Conservation (phyloP, 2,329 filamentous ascomycete genomes). For the Trichophyton equinum region DNA sequence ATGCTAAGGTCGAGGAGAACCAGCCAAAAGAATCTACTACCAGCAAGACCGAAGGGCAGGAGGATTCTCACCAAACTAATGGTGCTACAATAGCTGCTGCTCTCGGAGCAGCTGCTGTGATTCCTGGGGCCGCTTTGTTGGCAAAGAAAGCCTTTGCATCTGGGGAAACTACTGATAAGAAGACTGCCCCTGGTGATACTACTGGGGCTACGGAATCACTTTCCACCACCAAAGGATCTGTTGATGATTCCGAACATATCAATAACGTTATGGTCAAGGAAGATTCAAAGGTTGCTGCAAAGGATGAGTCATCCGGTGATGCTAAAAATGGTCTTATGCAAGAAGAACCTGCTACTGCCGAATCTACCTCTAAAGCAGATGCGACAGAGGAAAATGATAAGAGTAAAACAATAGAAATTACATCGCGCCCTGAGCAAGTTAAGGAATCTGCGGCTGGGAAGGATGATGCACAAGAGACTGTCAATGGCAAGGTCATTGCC, state of each 20-base stretch:
- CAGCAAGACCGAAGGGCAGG: background rate
- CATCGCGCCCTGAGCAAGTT: background rate
- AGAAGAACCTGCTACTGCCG: background rate
- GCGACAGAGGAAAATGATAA: background rate
- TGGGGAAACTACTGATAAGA: background rate
- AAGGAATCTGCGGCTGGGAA: background rate
- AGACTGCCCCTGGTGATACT: background rate
- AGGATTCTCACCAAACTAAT: background rate
- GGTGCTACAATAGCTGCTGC: background rate
- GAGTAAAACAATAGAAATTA: background rate
- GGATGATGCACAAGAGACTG: background rate
- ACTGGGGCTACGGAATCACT: background rate
- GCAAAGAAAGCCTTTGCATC: background rate
- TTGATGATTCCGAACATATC: background rate
- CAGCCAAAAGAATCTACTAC: background rate
- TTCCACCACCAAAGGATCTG: background rate
- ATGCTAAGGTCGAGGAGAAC: background rate
- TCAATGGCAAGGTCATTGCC: background rate
- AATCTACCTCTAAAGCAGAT: background rate
- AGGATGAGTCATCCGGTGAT: background rate
- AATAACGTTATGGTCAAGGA: background rate
- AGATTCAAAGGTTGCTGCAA: background rate
- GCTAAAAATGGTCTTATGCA: too few species aligned
- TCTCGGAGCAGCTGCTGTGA: background rate
- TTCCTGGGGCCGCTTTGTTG: background rate